Percentiles rank a stretch among this genome's conserved stretches.
These are phyloP conservation scores for Penicillium sp. DNA, from an alignment of 2,329 filamentous ascomycete genomes.

Conservation along the genomic window DNA sequence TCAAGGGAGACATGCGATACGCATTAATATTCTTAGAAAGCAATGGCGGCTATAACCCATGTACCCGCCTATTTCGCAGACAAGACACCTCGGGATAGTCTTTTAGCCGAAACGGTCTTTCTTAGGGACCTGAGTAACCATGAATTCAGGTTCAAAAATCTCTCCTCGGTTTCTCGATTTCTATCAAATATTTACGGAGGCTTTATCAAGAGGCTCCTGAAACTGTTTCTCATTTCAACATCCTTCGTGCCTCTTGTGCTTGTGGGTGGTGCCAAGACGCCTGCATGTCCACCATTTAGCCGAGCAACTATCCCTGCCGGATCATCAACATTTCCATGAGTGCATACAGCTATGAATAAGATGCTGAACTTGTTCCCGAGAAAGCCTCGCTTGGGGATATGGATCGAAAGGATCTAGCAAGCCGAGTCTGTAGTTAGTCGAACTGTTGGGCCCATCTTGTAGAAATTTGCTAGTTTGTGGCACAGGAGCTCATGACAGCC, in stretches of 20 bases:
- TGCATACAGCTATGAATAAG: constrained; percentile 55
- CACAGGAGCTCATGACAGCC: constrained; percentile 49
- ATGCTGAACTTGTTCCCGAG: constrained; percentile 49
- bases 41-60: neutral
- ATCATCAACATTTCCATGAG: neutral
- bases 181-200: no score
- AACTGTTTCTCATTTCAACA: neutral
- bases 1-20: neutral
- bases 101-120: neutral
- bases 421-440: constrained; percentile 29
- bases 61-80: neutral
- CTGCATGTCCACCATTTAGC: neutral
- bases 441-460: constrained; percentile 3
- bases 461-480: constrained; percentile 56
- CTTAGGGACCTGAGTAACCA: neutral
- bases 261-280: neutral
- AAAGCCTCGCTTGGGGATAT: constrained; percentile 52
- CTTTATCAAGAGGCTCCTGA: neutral
- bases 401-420: constrained; percentile 55
- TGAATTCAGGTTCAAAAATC: no score
- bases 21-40: neutral
- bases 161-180: neutral
- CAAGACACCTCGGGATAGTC: neutral
- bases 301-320: neutral
- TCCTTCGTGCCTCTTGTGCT: neutral